Evolutionary conservation across 2,329 filamentous ascomycete genomes (phyloP).

Genomic region (Fusarium caatingaense): DNA sequence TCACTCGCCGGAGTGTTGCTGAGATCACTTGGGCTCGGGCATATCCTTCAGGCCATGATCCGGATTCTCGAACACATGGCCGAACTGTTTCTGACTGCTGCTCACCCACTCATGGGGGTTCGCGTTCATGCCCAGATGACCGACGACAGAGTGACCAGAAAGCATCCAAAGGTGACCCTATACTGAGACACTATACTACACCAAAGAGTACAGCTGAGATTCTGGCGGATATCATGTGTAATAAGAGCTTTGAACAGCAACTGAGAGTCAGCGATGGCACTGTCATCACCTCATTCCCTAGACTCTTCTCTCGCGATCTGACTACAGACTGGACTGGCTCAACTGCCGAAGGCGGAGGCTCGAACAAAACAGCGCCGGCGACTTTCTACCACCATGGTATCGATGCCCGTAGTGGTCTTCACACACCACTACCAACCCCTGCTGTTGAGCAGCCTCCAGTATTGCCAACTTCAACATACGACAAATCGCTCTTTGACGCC

Average conservation of each 20-base stretch:
- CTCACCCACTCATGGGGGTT: slow-evolving; percentile 29
- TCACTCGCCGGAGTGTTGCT: slow-evolving; percentile 47
- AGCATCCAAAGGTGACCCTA: slow-evolving; percentile 21
- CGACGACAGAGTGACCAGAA: slow-evolving; percentile 31
- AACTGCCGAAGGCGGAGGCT: slow-evolving; percentile 31
- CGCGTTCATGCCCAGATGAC: slow-evolving; percentile 10
- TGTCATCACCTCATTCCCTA: slow-evolving; percentile 52
- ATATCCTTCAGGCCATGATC: slow-evolving; percentile 10
- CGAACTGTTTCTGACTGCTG: slow-evolving; percentile 40
- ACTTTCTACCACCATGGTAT: slow-evolving; percentile 48
- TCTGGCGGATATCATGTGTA: slow-evolving; percentile 35
- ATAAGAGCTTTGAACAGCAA: slow-evolving; percentile 28
- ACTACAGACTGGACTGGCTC: slow-evolving; percentile 51
- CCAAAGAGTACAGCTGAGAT: slow-evolving; percentile 34
- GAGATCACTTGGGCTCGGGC: slow-evolving; percentile 48
- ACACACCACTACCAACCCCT: slow-evolving; percentile 5
- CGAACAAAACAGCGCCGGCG: slow-evolving; percentile 3
- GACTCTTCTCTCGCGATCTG: slow-evolving; percentile 47
- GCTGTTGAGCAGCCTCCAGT: slow-evolving; percentile 20
- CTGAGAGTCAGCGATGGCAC: slow-evolving; percentile 35
- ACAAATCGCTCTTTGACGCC: slow-evolving; percentile 38
- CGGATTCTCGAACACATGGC: slow-evolving; percentile 2
- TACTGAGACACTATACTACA: slow-evolving; percentile 39
- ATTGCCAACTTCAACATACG: slow-evolving; percentile 13
- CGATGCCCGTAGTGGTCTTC: slow-evolving; percentile 46